Evolutionary conservation across 495 filamentous ascomycete species (phyloP).

Genomic region (Thermothielavioides terrestris): DNA sequence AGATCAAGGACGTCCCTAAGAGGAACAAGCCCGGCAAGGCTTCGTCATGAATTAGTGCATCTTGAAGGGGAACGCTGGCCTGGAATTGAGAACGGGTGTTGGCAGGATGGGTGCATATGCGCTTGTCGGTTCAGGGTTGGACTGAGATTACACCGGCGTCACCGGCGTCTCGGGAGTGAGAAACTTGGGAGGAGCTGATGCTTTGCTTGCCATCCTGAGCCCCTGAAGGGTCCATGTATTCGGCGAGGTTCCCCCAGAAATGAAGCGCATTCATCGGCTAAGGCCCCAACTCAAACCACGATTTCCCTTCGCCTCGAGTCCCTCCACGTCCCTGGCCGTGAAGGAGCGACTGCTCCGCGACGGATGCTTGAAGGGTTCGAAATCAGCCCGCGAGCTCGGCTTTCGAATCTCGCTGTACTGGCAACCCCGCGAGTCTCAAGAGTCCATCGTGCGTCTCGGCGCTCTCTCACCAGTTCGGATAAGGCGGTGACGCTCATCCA

Average conservation of each 20-base stretch:
- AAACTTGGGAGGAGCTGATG: constrained; percentile 7
- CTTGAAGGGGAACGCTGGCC: constrained; percentile 6
- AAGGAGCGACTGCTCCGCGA: constrained; percentile 1
- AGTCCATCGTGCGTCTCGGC: constrained; percentile 40
- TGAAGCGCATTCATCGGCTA: constrained; percentile 22
- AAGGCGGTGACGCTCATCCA: no score
- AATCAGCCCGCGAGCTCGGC: constrained; percentile 30
- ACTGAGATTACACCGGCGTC: constrained; percentile 17
- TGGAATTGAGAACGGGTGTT: constrained; percentile 11
- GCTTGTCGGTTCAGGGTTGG: constrained; percentile 14
- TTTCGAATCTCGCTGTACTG: constrained; percentile 28
- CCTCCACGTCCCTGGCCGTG: not conserved
- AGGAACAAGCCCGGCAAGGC: constrained; percentile 43
- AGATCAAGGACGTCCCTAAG: constrained; percentile 42
- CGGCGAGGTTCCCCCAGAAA: constrained; percentile 11
- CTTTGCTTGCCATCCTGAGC: constrained; percentile 2
- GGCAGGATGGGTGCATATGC: constrained; percentile 13
- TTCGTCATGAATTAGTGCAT: constrained; percentile 16
- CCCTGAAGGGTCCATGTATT: constrained; percentile 6
- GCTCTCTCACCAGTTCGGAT: constrained; percentile 42
- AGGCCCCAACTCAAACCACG: constrained; percentile 3
- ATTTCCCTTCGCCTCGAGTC: no score
- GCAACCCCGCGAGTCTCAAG: constrained; percentile 27
- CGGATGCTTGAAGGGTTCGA: constrained; percentile 37
- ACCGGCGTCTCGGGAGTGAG: constrained; percentile 35